Evolutionary conservation across 2,329 filamentous ascomycete genomes (phyloP).

Genomic region (Onygenales sp.): DNA sequence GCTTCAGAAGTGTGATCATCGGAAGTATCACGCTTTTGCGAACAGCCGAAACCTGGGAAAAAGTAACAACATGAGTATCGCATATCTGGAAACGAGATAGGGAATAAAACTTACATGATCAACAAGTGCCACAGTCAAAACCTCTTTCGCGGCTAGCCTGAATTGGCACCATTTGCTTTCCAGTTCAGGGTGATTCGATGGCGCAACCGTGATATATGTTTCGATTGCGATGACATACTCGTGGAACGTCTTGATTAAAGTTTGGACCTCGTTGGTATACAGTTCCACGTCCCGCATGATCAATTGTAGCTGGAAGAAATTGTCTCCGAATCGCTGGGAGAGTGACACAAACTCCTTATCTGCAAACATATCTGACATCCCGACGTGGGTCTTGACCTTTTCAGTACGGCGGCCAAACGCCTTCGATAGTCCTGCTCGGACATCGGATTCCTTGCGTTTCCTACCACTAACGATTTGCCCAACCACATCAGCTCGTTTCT

Average conservation of each 20-base stretch:
- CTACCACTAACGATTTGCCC: constrained; percentile 72
- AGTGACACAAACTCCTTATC: constrained; percentile 73
- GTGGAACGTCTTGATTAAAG: constrained; percentile 72
- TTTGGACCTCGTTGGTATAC: constrained; percentile 72
- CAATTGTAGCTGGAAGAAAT: constrained; percentile 85
- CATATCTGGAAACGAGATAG: neutral
- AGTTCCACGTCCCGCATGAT: constrained; percentile 89
- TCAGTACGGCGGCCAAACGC: constrained; percentile 84
- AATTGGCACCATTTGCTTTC: constrained; percentile 94
- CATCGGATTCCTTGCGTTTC: constrained; percentile 81
- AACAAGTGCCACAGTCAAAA: constrained; percentile 71
- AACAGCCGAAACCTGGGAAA: constrained; percentile 49
- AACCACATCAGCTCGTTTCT: constrained; percentile 87
- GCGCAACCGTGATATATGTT: constrained; percentile 60
- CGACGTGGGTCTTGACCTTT: constrained; percentile 66
- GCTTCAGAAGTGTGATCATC: constrained; percentile 65
- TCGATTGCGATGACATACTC: constrained; percentile 76
- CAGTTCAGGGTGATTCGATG: constrained; percentile 68
- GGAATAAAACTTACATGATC: constrained; percentile 55
- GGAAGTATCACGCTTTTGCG: constrained; percentile 77
- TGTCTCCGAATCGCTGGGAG: constrained; percentile 80
- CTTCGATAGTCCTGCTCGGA: constrained; percentile 73
- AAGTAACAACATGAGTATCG: neutral
- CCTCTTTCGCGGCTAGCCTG: constrained; percentile 75
- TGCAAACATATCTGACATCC: constrained; percentile 57